Base-by-base conservation (phyloP, 352 stramenopile genomes). In the Ophiocytium majus region DNA sequence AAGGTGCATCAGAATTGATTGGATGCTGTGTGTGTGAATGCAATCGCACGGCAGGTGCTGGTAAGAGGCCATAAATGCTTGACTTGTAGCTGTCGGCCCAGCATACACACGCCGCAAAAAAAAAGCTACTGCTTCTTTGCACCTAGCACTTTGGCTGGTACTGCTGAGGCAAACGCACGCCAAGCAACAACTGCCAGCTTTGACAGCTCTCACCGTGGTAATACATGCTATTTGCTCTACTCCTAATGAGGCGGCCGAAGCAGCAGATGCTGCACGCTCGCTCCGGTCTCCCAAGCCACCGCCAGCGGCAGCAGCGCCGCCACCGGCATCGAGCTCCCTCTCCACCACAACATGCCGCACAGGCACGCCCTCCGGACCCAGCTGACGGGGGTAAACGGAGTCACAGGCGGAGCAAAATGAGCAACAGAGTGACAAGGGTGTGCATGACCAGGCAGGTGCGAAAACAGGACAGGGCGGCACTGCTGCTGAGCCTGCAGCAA, bases 311-410 rank as follows among this genome's bases (percentile, higher is more conserved):
- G 5, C 34, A 10, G 64, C 17, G 64, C 10, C 64, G 17, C 64
- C 34, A 17, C 64, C 64, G 17, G 64, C 5, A 5, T 10, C 64
- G 5, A 76, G 31, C 34, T 34, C 31, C 64, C 34, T 5, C 64
- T 76, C 64, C 17, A 76, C 64, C 34, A 76, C 64, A 5, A 76
- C 64, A 76, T 76, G 64, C 64, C 64, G 34, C 64, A 14, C 64
- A 5, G 64, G 64, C 5, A 17, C 5, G 5, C 64, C 64, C 5
- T 37, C 34, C 5, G 5, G 5, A 17, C 34, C 64, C 5, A 76
- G 5, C 64, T 76, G 64, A 57, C 14, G 31, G 17, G 34, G 64
- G 5, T 17, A 76, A 10, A 76, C 5, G 64, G 5, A 76, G 64
- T n/a, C n/a, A n/a, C 64, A 76, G 64, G 31, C 10, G 5, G 5